phyloP scores from a whole-genome alignment of 2,329 filamentous ascomycete species.

The Nothopassalora personata region DNA sequence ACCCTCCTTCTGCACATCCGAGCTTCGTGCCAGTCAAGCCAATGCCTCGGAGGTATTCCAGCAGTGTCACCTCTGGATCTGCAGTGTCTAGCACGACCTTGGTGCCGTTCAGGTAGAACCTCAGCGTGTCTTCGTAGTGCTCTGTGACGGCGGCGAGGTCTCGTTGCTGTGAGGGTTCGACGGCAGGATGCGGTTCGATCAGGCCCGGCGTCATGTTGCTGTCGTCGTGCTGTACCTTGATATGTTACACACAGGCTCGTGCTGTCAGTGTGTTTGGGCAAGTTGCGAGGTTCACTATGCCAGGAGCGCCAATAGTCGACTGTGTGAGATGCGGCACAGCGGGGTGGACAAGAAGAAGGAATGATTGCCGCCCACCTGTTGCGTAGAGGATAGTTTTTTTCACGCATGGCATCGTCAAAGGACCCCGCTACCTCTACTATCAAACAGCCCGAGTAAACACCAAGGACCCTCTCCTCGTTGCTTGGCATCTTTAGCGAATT shows the following conservation, averaged over 20 bases:
- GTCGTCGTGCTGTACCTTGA: background rate
- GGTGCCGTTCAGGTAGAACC: conserved; percentile 93
- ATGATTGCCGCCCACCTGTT: background rate
- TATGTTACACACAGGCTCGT: background rate
- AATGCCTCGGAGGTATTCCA: conserved; percentile 89
- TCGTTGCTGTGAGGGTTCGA: conserved; percentile 39
- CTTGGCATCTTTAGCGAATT: background rate
- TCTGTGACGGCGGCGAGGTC: conserved; percentile 62
- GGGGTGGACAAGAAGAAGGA: background rate
- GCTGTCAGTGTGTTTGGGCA: background rate
- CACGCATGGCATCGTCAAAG: background rate
- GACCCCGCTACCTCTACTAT: background rate
- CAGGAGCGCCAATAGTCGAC: background rate
- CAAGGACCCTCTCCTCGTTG: background rate
- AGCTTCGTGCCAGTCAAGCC: conserved; percentile 94
- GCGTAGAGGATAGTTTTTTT: background rate
- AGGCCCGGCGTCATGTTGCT: conserved; percentile 54
- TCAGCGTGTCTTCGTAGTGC: conserved; percentile 76
- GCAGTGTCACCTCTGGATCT: conserved; percentile 83
- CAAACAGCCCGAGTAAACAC: background rate
- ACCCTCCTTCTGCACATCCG: conserved; percentile 93
- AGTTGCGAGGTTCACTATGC: background rate
- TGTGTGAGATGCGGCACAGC: background rate
- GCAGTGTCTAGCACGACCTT: conserved; percentile 78
- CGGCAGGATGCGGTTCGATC: conserved; percentile 47